phyloP scores from a whole-genome alignment of 495 filamentous ascomycete genomes.

The Aspergillus asperescens region DNA sequence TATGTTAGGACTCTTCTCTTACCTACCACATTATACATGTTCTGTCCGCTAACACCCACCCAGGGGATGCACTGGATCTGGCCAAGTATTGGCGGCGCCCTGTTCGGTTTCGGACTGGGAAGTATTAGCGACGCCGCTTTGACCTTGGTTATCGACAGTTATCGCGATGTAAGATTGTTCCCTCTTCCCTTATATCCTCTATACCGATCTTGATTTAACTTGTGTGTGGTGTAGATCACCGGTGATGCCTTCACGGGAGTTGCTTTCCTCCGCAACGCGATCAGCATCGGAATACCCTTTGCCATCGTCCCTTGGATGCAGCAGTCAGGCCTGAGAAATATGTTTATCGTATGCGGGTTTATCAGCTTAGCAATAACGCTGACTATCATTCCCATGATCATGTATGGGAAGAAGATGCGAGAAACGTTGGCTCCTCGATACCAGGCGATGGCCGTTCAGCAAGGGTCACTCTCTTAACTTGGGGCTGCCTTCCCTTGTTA shows the following conservation, averaged over 20 bases:
- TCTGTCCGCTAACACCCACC: not conserved
- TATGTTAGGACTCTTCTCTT: conserved; percentile 7
- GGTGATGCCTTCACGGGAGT: conserved; percentile 27
- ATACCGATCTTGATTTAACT: no score
- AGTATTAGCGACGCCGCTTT: conserved; percentile 31
- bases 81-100: conserved; percentile 26
- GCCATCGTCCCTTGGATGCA: conserved; percentile 28
- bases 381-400: not conserved
- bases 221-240: conserved; percentile 29
- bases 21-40: not conserved
- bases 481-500: no score
- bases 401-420: conserved; percentile 4
- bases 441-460: not conserved
- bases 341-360: not conserved
- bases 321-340: conserved; percentile 14
- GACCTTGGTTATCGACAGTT: conserved; percentile 35
- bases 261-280: conserved; percentile 24
- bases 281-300: conserved; percentile 24
- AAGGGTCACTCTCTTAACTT: no score
- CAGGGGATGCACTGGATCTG: conserved; percentile 39
- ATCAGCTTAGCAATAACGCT: not conserved
- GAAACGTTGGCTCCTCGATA: not conserved
- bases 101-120: conserved; percentile 34
- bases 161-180: conserved; percentile 10
- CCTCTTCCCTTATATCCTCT: no score